Conservation (phyloP, 345 rosid species). For the Eucalyptus lansdowneana region DNA sequence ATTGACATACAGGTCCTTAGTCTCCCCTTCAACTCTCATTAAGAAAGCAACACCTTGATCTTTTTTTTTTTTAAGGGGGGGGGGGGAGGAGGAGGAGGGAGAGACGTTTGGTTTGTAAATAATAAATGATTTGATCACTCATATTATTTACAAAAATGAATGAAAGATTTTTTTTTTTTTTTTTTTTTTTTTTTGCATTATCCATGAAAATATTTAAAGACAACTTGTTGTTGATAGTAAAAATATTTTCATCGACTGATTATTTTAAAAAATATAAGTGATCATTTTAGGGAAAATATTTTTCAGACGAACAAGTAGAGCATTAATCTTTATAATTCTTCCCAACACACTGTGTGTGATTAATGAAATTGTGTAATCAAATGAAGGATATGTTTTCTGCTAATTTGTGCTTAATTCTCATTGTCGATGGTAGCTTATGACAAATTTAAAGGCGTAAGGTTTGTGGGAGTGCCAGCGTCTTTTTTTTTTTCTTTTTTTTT, state of each 20-base stretch:
- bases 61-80: rapidly evolving
- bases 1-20: background rate
- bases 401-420: background rate
- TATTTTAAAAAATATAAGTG: background rate
- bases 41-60: background rate
- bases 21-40: background rate
- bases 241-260: background rate
- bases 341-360: background rate
- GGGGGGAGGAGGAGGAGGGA: rapidly evolving
- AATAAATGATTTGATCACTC: background rate
- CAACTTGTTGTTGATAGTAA: background rate
- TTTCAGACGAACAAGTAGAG: background rate
- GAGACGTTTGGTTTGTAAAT: rapidly evolving
- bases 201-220: background rate
- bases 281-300: background rate
- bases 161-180: background rate
- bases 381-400: background rate
- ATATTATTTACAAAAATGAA: background rate
- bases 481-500: too few species aligned
- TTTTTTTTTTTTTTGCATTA: background rate
- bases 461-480: background rate
- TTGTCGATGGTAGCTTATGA: background rate
- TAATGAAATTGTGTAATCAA: background rate
- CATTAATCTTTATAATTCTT: background rate
- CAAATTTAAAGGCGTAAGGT: background rate